Evolutionary conservation across 371 early-diverging fungal species (phyloP).

Genomic region (Haplosporangium sp.): DNA sequence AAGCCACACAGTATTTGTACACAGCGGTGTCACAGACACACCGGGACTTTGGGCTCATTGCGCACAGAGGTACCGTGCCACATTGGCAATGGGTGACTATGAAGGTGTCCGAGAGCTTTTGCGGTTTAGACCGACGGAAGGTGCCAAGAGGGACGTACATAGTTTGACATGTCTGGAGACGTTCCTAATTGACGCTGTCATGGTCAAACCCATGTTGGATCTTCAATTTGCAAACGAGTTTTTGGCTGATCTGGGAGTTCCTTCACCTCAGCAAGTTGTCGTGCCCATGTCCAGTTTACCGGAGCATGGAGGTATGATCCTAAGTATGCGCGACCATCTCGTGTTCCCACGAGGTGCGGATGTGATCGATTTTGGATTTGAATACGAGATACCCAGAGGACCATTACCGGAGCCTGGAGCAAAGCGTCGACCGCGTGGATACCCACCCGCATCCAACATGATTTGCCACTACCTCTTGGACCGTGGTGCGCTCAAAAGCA

Average conservation of each 20-base stretch:
- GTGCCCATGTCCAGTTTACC: slow-evolving; percentile 77
- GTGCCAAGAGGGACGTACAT: slow-evolving; percentile 68
- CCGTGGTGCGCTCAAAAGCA: slow-evolving; percentile 63
- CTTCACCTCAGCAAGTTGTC: slow-evolving; percentile 65
- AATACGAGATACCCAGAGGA: slow-evolving; percentile 54
- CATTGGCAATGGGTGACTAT: slow-evolving; percentile 79
- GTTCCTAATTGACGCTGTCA: slow-evolving; percentile 77
- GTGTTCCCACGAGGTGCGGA: slow-evolving; percentile 43
- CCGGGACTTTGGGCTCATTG: slow-evolving; percentile 79
- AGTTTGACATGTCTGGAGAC: slow-evolving; percentile 73
- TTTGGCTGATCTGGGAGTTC: slow-evolving; percentile 67
- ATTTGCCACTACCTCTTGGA: slow-evolving; percentile 68
- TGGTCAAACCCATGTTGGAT: slow-evolving; percentile 70
- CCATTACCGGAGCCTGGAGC: slow-evolving; percentile 43
- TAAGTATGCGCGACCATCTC: slow-evolving; percentile 64
- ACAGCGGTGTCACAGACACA: slow-evolving; percentile 70
- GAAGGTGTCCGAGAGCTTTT: slow-evolving; percentile 68
- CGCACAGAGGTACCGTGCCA: slow-evolving; percentile 69
- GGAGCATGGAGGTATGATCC: slow-evolving; percentile 81
- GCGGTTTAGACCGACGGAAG: slow-evolving; percentile 61
- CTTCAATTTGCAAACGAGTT: slow-evolving; percentile 72
- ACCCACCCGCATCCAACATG: slow-evolving; percentile 62
- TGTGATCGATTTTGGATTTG: slow-evolving; percentile 56
- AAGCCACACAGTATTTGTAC: slow-evolving; percentile 71
- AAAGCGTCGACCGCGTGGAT: slow-evolving; percentile 47